Base-by-base conservation (phyloP, 495 filamentous ascomycete species). In the Lophiostoma macrostomum region DNA sequence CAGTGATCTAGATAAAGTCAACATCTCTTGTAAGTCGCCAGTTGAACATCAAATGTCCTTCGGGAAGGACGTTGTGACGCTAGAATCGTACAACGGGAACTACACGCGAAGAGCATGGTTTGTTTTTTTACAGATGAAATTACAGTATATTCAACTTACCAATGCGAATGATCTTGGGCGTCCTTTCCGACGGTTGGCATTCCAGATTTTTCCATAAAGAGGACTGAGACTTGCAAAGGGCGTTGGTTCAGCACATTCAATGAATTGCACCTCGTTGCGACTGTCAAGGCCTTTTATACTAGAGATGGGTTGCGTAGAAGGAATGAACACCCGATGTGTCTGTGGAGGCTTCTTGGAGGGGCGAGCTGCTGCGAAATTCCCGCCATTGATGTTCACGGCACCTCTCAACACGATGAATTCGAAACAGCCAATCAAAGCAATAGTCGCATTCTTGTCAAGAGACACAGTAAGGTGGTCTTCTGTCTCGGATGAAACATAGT, bases 361-460 rank as follows among this genome's bases (percentile, higher is more conserved):
- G 30, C 27, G 40, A 22, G 28, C 22, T 32, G 55, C 40, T 13
- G 19, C 40, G 4, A 58, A 11, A 23, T 58, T 58, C 2, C 47
- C 55, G 14, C 47, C 55, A 36, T 48, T 53, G 47, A 58, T 32
- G 23, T 53, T 58, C 47, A 58, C 36, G 36, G 55, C 55, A 1
- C 55, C 55, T 40, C 48, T 58, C 23, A 52, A 22, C 1, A 61
- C 45, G 2, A 28, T n/a, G 24, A 61, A 18, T 13, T 49, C 31
- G 25, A 24, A 61, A 30, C 23, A 44, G 1, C 58, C 58, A 11
- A 61, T 50, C 13, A 56, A 35, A 24, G 52, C 24, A 6, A 51
- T 19, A 2, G 52, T 56, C 13, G 13, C 23, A n/a, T 48, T 24
- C 18, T 55, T 51, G 1, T 51, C 27, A 1, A 61, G 38, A 2